phyloP scores from a whole-genome alignment of 1,139 yeast genomes.

The Diutina siamensis region DNA sequence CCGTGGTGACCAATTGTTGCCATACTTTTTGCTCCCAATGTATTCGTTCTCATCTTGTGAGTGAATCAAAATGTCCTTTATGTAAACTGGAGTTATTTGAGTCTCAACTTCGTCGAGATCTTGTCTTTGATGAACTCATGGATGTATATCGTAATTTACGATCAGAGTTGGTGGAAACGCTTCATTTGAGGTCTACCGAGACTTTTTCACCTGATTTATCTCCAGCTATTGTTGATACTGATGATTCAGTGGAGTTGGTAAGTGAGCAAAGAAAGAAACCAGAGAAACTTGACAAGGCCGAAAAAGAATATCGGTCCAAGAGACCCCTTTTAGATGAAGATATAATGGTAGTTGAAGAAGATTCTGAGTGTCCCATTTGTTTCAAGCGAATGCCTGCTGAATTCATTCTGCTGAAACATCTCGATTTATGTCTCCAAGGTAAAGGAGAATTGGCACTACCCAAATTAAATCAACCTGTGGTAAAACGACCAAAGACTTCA shows the following conservation, averaged over 20 bases:
- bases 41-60: conserved; percentile 58
- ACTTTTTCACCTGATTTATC: no score
- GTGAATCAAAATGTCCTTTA: conserved; percentile 60
- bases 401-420: neutral
- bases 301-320: no score
- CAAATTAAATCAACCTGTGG: neutral
- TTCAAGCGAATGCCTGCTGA: neutral
- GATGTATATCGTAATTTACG: conserved; percentile 41
- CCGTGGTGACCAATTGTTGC: conserved; percentile 76
- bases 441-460: neutral
- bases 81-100: conserved; percentile 68
- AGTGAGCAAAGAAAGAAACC: neutral
- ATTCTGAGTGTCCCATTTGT: neutral
- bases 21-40: conserved; percentile 91
- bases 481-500: neutral
- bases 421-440: conserved; percentile 2
- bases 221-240: no score
- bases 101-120: conserved; percentile 56
- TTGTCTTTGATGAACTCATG: conserved; percentile 63
- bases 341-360: neutral
- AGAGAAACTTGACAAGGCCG: neutral
- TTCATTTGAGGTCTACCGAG: no score
- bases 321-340: no score
- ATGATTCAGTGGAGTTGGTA: neutral
- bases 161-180: conserved; percentile 12